Percentiles rank a stretch among this genome's conserved stretches.
phyloP scores from a whole-genome alignment of 441 rosid genomes.

The Erodium moschatum region DNA sequence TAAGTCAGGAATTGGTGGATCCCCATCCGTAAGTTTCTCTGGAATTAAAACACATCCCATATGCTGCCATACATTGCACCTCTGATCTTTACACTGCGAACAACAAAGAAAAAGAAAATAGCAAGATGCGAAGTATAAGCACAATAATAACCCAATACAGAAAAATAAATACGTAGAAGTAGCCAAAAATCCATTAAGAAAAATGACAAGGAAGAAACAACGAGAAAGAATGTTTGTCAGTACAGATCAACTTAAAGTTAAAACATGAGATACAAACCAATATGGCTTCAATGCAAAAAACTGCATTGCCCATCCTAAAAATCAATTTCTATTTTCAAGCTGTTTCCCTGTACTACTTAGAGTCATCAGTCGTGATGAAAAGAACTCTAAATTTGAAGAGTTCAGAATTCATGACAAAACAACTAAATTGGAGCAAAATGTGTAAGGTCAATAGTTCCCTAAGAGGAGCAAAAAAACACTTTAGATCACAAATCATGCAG shows the following conservation, averaged over 20 bases:
- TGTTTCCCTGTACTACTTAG: neutral
- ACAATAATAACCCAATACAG: neutral
- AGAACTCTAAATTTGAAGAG: neutral
- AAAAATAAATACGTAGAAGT: neutral
- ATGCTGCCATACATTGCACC: conserved; percentile 81
- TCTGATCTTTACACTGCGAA: conserved; percentile 69
- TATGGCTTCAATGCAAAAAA: too few relatives aligned
- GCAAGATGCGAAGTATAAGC: neutral
- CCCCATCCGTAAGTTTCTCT: conserved; percentile 62
- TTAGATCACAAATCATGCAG: neutral
- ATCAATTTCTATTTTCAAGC: too few relatives aligned
- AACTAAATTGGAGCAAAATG: neutral
- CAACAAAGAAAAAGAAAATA: conserved; percentile 13
- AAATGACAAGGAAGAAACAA: neutral
- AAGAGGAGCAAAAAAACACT: neutral
- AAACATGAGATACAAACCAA: too few relatives aligned
- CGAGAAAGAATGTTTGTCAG: neutral
- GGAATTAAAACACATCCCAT: conserved; percentile 69
- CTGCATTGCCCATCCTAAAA: too few relatives aligned
- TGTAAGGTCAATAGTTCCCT: neutral
- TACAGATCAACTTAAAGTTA: neutral
- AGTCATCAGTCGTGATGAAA: neutral
- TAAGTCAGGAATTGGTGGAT: conserved; percentile 50
- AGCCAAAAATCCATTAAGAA: neutral
- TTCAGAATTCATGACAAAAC: neutral